These are phyloP conservation scores for Perkinsus olseni DNA, from an alignment of 169 alveolate species.

Conservation along the genomic window DNA sequence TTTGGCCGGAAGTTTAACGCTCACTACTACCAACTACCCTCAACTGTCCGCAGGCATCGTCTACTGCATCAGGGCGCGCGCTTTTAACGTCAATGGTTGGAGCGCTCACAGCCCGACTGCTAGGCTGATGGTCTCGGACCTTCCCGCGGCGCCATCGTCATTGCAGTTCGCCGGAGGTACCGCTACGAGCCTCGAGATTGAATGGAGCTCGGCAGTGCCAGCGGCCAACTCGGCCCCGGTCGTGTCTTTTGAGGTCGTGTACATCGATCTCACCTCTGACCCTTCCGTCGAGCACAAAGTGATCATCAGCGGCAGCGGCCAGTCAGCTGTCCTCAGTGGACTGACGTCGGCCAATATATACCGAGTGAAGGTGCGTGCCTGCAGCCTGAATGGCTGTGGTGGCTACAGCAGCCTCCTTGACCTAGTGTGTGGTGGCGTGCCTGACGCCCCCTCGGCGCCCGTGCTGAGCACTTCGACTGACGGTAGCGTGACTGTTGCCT, in stretches of 20 bases:
- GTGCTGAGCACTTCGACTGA: not conserved
- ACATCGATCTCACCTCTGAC: not conserved
- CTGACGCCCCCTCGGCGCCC: slow-evolving; percentile 1
- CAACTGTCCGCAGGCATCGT: not conserved
- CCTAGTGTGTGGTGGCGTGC: slow-evolving; percentile 7
- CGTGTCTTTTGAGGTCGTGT: not conserved
- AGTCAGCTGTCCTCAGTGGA: not conserved
- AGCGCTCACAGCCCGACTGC: not conserved
- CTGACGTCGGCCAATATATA: not conserved
- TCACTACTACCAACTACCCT: not conserved
- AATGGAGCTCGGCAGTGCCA: not conserved
- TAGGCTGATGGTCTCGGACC: not conserved
- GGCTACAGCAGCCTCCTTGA: not conserved
- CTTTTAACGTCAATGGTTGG: not conserved
- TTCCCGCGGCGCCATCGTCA: not conserved
- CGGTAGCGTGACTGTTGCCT: not conserved
- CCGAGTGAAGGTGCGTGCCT: slow-evolving; percentile 10
- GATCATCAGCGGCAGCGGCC: not conserved
- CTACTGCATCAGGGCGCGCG: not conserved
- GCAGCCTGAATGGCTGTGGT: slow-evolving; percentile 10
- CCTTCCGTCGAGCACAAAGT: not conserved
- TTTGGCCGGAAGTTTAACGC: not conserved
- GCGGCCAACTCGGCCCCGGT: not conserved
- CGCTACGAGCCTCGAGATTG: not conserved
- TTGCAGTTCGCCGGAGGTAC: not conserved